Conservation (phyloP, 2,329 filamentous ascomycete species). For the Cladosporium phlei region DNA sequence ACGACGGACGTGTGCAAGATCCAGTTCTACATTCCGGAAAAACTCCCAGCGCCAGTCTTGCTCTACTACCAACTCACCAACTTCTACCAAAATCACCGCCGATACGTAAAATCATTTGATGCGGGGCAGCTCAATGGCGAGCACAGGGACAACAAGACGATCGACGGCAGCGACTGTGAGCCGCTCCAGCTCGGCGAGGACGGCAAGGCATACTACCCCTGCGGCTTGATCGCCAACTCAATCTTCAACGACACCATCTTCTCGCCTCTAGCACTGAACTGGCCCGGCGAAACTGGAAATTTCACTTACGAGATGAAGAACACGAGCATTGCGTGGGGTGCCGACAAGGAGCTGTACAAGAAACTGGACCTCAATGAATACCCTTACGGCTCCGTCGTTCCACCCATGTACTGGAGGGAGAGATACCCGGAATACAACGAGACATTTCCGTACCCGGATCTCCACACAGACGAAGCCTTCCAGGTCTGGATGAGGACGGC, state of each 20-base stretch:
- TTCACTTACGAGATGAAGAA: conserved; percentile 70
- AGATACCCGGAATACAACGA: conserved; percentile 70
- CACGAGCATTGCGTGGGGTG: conserved; percentile 77
- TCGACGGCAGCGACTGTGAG: conserved; percentile 67
- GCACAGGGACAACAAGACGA: conserved; percentile 54
- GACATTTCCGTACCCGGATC: conserved; percentile 61
- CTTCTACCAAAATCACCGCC: conserved; percentile 97
- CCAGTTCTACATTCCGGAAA: conserved; percentile 72
- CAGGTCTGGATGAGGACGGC: conserved; percentile 99
- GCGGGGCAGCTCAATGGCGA: conserved; percentile 76
- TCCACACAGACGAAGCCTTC: conserved; percentile 75
- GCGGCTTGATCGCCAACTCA: conserved; percentile 93
- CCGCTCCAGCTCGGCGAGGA: conserved; percentile 51
- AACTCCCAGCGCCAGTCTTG: conserved; percentile 74
- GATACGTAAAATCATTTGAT: conserved; percentile 89
- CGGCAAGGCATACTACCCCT: conserved; percentile 77
- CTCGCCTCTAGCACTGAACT: conserved; percentile 58
- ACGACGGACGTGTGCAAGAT: conserved; percentile 61
- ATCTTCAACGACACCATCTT: conserved; percentile 90
- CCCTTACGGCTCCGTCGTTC: conserved; percentile 60
- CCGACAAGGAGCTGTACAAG: conserved; percentile 71
- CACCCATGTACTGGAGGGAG: conserved; percentile 79
- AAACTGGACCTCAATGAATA: conserved; percentile 57
- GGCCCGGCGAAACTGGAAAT: conserved; percentile 37
- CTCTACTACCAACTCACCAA: conserved; percentile 96